Evolutionary conservation across 768 basidiomycete species (phyloP), one percentile per base, ranked within the genome.

Genomic region (Suillus bovinus): DNA sequence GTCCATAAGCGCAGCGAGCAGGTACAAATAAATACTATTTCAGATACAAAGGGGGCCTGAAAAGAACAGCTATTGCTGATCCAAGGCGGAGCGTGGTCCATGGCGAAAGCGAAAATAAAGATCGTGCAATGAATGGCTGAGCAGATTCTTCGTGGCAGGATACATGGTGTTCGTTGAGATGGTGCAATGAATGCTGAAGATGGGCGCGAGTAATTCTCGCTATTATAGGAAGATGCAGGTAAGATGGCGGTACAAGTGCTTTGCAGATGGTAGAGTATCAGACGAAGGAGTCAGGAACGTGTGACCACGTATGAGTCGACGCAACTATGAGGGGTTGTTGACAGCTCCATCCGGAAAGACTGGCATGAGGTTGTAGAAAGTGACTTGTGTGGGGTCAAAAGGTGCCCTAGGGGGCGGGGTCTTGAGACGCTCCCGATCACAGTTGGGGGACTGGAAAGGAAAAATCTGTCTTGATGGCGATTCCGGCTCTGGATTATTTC

Each of bases 301-400:
- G 11, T 56, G 38, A 10, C 24, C 55, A 39, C 17, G 20, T 17
- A 20, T 17, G 63, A 68, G 56, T 47, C 54, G 38, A 42, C 24
- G 54, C 55, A 44, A 34, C 44, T 9, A 72, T 61, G 65, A 39
- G 54, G 62, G 38, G 68, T 62, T 24, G 59, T 36, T 34, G 65
- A 63, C 44, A 66, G 60, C 46, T 49, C 66, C 70, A 49, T 67
- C 76, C 60, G 77, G 76, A 66, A 81, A 76, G 60, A 86, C 81
- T 42, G 87, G 87, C 85, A 88, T 86, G 69, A 89, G 84, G 66
- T 86, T 79, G 70, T 78, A 80, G 65, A 86, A 87, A 20, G 79
- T 77, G 67, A 84, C 78, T 63, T 74, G 79, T 60, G 80, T 79
- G 20, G 82, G 82, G 65, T 81, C 75, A 68, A 83, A 80, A 36